A percentile compares a stretch with the other conserved stretches of the same genome.
Conservation (phyloP, 176 grass and related monocot genomes). For the Triticum monococcum region DNA sequence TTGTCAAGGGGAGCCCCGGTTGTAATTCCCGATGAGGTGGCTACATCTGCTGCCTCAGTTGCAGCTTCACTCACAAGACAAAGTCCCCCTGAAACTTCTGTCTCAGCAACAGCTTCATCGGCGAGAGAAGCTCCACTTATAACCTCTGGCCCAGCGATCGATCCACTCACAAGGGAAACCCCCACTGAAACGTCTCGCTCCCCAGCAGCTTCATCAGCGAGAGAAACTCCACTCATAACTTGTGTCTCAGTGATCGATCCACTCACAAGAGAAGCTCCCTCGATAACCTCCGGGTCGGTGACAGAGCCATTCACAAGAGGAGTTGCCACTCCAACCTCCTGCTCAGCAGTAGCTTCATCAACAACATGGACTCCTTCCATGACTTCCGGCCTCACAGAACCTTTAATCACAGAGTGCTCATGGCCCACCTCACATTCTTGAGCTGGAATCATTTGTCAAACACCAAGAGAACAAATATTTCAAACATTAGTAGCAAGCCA, state of each 20-base stretch:
- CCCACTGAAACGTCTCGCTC: not conserved
- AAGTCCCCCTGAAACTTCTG: not conserved
- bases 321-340: not conserved
- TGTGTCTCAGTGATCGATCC: not conserved
- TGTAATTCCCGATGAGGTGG: not conserved
- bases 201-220: not conserved
- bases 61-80: constrained; percentile 2
- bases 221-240: not conserved
- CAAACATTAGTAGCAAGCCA: not conserved
- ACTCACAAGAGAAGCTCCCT: not conserved
- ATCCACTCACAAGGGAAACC: constrained; percentile 3
- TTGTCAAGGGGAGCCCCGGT: not conserved
- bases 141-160: not conserved
- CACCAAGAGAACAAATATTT: not conserved
- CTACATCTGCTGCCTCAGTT: not conserved
- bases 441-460: constrained; percentile 13
- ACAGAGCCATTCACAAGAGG: constrained; percentile 3
- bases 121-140: not conserved
- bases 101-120: not conserved
- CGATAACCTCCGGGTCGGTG: not conserved
- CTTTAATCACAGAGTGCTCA: not conserved
- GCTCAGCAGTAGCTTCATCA: not conserved
- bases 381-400: not conserved
- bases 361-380: not conserved
- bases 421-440: constrained; percentile 6